phyloP scores from a whole-genome alignment of 2,329 filamentous ascomycete species.

The Aspergillus niger region DNA sequence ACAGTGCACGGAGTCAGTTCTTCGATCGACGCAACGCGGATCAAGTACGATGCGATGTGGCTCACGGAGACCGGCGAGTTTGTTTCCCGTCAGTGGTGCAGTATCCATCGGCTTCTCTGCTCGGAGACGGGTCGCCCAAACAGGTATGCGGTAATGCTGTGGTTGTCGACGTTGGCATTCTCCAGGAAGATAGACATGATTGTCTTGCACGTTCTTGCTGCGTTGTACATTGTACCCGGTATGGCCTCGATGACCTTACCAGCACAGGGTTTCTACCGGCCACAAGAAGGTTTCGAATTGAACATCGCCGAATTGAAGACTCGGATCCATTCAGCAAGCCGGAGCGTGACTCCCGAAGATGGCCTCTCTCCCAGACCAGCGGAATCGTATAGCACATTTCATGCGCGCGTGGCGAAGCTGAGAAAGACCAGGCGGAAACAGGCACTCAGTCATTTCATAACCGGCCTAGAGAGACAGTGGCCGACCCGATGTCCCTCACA shows the following conservation, averaged over 20 bases:
- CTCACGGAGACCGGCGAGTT: conserved; percentile 16
- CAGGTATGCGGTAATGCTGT: conserved; percentile 32
- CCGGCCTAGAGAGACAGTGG: conserved; percentile 18
- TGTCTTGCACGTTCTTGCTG: conserved; percentile 24
- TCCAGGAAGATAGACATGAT: conserved; percentile 23
- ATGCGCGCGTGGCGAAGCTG: conserved; percentile 9
- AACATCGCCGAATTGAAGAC: background rate
- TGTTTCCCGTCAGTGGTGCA: conserved; percentile 22
- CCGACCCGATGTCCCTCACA: conserved; percentile 17
- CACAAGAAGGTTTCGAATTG: conserved; percentile 6
- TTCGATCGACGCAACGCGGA: conserved; percentile 1
- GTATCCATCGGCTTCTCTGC: conserved; percentile 22
- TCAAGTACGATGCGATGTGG: conserved; percentile 19
- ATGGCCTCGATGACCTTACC: conserved; percentile 15
- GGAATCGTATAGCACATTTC: conserved; percentile 12
- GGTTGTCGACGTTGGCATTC: conserved; percentile 32
- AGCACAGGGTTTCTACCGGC: conserved; percentile 11
- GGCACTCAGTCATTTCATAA: conserved; percentile 10
- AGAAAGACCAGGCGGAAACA: conserved; percentile 10
- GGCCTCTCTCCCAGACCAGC: background rate
- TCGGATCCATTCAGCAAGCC: conserved; percentile 4
- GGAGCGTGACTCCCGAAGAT: conserved; percentile 14
- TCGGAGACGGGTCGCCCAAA: conserved; percentile 12
- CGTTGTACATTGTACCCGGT: conserved; percentile 18
- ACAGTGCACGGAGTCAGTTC: conserved; percentile 5